Evolutionary conservation across 495 filamentous ascomycete species (phyloP).

Genomic region (Cairneyella variabilis): DNA sequence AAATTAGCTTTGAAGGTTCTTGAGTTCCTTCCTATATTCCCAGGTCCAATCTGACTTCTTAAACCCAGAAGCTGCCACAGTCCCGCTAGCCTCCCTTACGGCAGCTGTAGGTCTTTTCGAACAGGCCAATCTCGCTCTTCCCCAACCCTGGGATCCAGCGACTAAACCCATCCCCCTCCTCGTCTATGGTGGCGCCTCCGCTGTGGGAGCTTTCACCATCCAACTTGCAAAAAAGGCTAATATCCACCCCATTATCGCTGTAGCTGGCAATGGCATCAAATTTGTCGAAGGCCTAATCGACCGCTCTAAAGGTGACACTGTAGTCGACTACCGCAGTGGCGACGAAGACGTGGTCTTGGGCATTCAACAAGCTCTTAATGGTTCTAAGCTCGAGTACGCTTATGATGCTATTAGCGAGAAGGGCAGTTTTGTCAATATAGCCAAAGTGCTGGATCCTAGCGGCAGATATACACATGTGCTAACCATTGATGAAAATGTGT

Average conservation of each 20-base stretch:
- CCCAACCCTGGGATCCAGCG: constrained; percentile 56
- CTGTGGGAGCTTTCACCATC: constrained; percentile 65
- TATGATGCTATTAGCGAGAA: constrained; percentile 58
- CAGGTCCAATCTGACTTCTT: constrained; percentile 2
- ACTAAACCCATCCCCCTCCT: constrained; percentile 45
- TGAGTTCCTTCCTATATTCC: constrained; percentile 1
- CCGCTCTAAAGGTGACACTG: constrained; percentile 56
- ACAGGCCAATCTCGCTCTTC: constrained; percentile 43
- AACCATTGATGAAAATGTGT: too few relatives aligned
- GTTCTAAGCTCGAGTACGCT: constrained; percentile 31
- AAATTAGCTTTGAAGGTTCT: constrained; percentile 60
- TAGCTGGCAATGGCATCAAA: constrained; percentile 56
- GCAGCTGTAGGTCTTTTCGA: constrained; percentile 58
- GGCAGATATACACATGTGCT: too few relatives aligned
- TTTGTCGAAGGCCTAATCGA: constrained; percentile 61
- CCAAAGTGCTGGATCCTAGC: constrained; percentile 28
- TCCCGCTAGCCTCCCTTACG: constrained; percentile 71
- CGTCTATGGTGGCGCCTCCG: constrained; percentile 62
- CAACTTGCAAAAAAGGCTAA: constrained; percentile 59
- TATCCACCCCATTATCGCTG: constrained; percentile 68
- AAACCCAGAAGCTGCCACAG: constrained; percentile 57
- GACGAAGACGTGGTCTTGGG: constrained; percentile 44
- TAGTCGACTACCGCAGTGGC: constrained; percentile 68
- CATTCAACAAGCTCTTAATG: constrained; percentile 40
- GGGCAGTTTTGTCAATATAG: constrained; percentile 34